Conservation (phyloP, 75 land plant genomes). For the Selaginella moellendorffii region DNA sequence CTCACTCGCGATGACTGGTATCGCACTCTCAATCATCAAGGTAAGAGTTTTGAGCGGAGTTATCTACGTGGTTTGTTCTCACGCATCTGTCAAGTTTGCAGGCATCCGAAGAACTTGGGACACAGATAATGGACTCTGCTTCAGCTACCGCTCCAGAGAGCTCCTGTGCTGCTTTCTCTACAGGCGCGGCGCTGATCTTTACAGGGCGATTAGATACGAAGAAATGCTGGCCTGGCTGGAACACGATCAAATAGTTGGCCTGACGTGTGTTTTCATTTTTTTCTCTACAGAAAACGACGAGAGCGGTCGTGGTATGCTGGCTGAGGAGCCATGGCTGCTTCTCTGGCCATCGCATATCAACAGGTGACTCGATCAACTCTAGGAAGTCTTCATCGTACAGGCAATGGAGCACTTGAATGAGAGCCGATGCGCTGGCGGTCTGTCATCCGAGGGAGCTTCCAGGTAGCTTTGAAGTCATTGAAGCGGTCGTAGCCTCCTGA, state of each 20-base stretch:
- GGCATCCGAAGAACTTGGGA: no score
- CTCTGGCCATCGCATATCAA: slow-evolving; percentile 87
- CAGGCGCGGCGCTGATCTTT: slow-evolving; percentile 45
- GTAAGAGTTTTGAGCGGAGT: slow-evolving; percentile 8
- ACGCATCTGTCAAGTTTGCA: no score
- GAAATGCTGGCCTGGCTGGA: slow-evolving; percentile 75
- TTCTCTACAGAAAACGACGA: slow-evolving; percentile 15
- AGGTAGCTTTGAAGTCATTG: slow-evolving; percentile 44
- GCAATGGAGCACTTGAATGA: slow-evolving; percentile 66
- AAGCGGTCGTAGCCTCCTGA: no score
- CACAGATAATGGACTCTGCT: no score
- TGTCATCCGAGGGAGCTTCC: slow-evolving; percentile 46
- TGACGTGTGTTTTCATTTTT: neutral
- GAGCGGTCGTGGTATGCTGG: slow-evolving; percentile 36
- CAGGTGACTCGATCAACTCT: slow-evolving; percentile 31
- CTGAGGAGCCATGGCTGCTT: slow-evolving; percentile 80
- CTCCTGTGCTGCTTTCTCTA: slow-evolving; percentile 73
- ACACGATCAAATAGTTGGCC: neutral
- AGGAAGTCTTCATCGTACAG: no score
- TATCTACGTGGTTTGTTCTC: neutral
- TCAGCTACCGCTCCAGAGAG: slow-evolving; percentile 49
- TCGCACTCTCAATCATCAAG: slow-evolving; percentile 70
- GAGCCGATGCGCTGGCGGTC: slow-evolving; percentile 47
- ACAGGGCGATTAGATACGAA: slow-evolving; percentile 74
- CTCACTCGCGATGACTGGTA: slow-evolving; percentile 74